Evolutionary conservation across 2,329 filamentous ascomycete genomes (phyloP), one percentile per base, ranked within the genome.

Genomic region (Chaetomiaceae sp.): DNA sequence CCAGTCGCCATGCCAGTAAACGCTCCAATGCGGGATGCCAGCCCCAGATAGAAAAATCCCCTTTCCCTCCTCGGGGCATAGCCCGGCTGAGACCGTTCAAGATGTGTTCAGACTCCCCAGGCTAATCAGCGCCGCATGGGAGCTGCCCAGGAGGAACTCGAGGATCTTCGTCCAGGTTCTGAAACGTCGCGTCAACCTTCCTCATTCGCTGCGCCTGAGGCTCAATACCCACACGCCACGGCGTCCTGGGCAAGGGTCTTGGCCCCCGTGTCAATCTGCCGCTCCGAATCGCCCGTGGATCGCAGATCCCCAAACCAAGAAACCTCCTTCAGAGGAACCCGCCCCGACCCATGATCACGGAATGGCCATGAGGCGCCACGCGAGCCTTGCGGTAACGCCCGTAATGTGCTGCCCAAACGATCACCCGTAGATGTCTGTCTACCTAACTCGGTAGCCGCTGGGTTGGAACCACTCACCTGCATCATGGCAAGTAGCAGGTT

Each of bases 121-220:
- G 30, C 52, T 50, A 55, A 55, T 55, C 50, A 51, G 33, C 37
- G 22, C 37, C 32, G 30, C 35, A 37, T 17, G 33, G 38, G 15
- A 29, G 17, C 37, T 34, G 33, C 17, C 42, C 42, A 27, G 18
- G 32, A 45, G 46, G 34, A 5, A 9, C 22, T 24, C 22, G 22
- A 24, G 43, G 41, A 42, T 47, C 42, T 51, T 24, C 32, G 22
- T 51, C 40, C 18, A 44, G 44, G 49, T 48, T 52, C 53, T 57
- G 53, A 57, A 57, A 57, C 55, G 48, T 43, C 49, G 53, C 42
- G 43, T 52, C 49, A 34, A 45, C 38, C 41, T 55, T 40, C 52
- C 48, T 35, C 42, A 45, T 38, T 41, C 38, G 47, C n/a, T 42
- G 33, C 32, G 19, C 27, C 19, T 20, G 10, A 32, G 24, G 38